A percentile compares a stretch with the other conserved stretches of the same genome.
Conservation (phyloP, 176 grass and related monocot species). For the Oropetium thomaeum region DNA sequence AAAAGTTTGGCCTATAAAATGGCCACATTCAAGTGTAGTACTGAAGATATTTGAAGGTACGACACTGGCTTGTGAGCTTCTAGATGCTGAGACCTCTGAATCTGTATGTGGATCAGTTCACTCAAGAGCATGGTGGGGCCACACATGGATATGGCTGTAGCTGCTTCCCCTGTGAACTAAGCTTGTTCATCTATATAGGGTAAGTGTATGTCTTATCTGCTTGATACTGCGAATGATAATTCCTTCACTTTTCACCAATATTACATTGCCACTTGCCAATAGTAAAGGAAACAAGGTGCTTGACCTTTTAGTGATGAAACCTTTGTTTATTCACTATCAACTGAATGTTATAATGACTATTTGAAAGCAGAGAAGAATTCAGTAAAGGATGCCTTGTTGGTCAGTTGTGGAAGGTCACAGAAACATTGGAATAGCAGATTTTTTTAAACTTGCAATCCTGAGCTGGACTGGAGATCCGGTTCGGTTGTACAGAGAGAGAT, state of each 20-base stretch:
- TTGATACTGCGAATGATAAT: background rate
- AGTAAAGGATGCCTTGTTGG: background rate
- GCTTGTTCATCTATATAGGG: background rate
- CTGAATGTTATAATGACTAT: background rate
- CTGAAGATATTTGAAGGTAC: background rate
- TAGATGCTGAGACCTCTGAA: background rate
- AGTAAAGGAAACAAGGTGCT: background rate
- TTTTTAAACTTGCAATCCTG: background rate
- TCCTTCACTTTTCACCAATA: background rate
- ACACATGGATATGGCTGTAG: background rate
- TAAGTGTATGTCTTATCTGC: background rate
- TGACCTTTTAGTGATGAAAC: background rate
- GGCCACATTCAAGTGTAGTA: background rate
- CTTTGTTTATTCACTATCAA: background rate
- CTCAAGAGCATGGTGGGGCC: background rate
- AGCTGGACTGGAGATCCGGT: background rate
- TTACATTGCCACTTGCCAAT: conserved; percentile 12
- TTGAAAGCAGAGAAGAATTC: conserved; percentile 21
- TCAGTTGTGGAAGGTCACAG: too few relatives aligned
- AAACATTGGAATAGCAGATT: background rate
- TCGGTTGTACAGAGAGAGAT: too few relatives aligned
- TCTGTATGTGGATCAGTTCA: background rate
- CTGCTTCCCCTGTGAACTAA: background rate
- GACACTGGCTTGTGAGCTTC: background rate
- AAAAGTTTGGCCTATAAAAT: background rate